Percentiles rank a stretch among this genome's conserved stretches.
These are phyloP conservation scores for Elsinoe ampelina DNA, from an alignment of 2,329 filamentous ascomycete genomes.

Conservation along the genomic window DNA sequence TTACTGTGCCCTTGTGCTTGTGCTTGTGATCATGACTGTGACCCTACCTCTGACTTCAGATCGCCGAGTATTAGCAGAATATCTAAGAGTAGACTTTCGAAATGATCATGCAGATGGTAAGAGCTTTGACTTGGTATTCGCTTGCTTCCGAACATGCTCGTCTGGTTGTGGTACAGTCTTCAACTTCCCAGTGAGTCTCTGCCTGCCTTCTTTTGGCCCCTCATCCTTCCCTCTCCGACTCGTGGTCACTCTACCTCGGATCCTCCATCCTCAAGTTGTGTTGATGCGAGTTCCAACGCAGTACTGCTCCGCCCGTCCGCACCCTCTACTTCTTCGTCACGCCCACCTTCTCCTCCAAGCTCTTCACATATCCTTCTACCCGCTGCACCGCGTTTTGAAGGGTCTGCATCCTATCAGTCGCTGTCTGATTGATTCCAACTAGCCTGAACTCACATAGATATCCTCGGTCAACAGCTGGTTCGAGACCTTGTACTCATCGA, in stretches of 20 bases:
- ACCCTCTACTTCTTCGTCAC: slow-evolving; percentile 1
- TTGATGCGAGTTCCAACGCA: neutral
- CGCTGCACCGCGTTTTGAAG: slow-evolving; percentile 80
- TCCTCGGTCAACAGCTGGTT: slow-evolving; percentile 92
- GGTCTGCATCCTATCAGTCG: slow-evolving; percentile 46
- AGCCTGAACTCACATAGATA: slow-evolving; percentile 69
- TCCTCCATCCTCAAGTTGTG: neutral
- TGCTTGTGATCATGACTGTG: neutral
- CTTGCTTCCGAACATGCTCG: neutral
- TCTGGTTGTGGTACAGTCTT: neutral
- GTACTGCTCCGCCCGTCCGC: neutral
- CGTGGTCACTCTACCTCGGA: no score
- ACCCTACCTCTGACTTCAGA: no score
- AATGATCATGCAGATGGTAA: neutral
- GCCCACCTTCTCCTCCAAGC: slow-evolving; percentile 66
- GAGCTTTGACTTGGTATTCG: neutral
- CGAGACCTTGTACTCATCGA: slow-evolving; percentile 86
- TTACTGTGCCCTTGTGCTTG: slow-evolving; percentile 3
- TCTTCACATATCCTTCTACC: slow-evolving; percentile 73
- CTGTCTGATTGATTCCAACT: neutral
- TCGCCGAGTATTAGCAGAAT: no score
- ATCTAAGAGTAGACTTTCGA: no score
- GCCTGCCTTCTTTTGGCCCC: neutral
- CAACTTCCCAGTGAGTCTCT: neutral
- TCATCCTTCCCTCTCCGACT: no score